These are phyloP conservation scores for Aspergillus haitiensis DNA, from an alignment of 495 filamentous ascomycete species.

Conservation along the genomic window DNA sequence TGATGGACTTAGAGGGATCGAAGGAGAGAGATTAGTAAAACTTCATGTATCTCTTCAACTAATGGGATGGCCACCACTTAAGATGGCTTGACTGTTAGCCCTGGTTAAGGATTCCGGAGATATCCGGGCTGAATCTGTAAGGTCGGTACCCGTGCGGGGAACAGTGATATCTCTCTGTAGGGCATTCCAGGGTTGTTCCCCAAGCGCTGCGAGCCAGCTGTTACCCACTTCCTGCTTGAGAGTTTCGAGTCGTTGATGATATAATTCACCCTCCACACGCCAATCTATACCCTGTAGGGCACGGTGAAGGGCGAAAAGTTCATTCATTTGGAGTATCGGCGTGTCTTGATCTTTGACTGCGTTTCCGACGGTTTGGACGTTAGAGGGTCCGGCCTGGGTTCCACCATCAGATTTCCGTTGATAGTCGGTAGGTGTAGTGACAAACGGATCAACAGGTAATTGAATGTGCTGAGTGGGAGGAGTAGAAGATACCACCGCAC, in stretches of 20 bases:
- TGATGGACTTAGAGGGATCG: neutral
- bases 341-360: constrained; percentile 22
- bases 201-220: constrained; percentile 80
- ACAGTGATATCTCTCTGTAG: constrained; percentile 34
- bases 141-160: constrained; percentile 34
- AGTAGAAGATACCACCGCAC: constrained; percentile 31
- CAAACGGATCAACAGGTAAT: constrained; percentile 32
- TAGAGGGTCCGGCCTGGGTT: constrained; percentile 35
- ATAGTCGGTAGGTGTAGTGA: constrained; percentile 34
- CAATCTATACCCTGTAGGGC: constrained; percentile 48
- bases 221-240: constrained; percentile 79
- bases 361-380: constrained; percentile 28
- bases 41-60: constrained; percentile 38
- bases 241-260: constrained; percentile 80
- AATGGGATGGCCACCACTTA: constrained; percentile 52
- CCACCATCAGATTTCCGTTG: constrained; percentile 41
- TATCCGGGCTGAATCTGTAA: constrained; percentile 40
- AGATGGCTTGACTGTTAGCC: constrained; percentile 49
- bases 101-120: constrained; percentile 40
- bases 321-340: constrained; percentile 19
- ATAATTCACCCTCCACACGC: constrained; percentile 72
- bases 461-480: constrained; percentile 37
- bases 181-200: constrained; percentile 68
- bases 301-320: constrained; percentile 18
- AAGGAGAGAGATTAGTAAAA: constrained; percentile 8